Percentiles rank a stretch among this genome's conserved stretches.
Conservation (phyloP, 331 rosid species). For the Malus hybrid region DNA sequence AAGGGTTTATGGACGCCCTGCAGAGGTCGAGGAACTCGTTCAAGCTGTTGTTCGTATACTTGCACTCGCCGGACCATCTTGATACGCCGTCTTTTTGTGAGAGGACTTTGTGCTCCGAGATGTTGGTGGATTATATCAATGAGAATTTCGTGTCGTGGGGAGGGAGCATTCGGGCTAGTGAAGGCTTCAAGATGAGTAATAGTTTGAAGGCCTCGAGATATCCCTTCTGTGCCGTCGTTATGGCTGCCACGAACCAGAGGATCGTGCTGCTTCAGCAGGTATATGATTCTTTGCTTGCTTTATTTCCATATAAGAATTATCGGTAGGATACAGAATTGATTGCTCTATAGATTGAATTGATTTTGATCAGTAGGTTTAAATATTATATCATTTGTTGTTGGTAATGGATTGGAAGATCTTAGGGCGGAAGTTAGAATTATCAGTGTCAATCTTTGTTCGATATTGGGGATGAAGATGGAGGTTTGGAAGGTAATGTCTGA, state of each 20-base stretch:
- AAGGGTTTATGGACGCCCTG: slow-evolving; percentile 88
- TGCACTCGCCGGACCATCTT: slow-evolving; percentile 96
- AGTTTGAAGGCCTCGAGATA: slow-evolving; percentile 88
- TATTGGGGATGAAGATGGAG: not conserved
- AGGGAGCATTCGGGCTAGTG: slow-evolving; percentile 82
- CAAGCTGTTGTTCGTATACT: slow-evolving; percentile 74
- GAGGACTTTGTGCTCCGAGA: slow-evolving; percentile 67
- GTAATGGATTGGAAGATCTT: not conserved
- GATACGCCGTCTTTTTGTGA: slow-evolving; percentile 80
- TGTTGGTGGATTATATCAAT: slow-evolving; percentile 50
- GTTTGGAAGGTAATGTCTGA: not conserved
- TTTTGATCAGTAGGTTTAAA: not conserved
- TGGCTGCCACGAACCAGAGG: slow-evolving; percentile 93
- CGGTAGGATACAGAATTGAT: not conserved
- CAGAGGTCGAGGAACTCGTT: slow-evolving; percentile 72
- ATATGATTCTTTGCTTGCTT: not conserved
- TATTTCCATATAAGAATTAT: not conserved
- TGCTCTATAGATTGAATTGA: not conserved
- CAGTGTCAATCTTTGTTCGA: not conserved
- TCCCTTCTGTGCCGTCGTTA: slow-evolving; percentile 92
- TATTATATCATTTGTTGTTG: not conserved
- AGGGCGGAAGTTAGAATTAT: not conserved
- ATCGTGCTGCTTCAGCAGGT: slow-evolving; percentile 96
- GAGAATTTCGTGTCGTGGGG: slow-evolving; percentile 96
- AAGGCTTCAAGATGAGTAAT: slow-evolving; percentile 98